A percentile compares a stretch with the other conserved stretches of the same genome.
phyloP scores from a whole-genome alignment of 345 rosid genomes.

The Rhodomyrtus tomentosa region DNA sequence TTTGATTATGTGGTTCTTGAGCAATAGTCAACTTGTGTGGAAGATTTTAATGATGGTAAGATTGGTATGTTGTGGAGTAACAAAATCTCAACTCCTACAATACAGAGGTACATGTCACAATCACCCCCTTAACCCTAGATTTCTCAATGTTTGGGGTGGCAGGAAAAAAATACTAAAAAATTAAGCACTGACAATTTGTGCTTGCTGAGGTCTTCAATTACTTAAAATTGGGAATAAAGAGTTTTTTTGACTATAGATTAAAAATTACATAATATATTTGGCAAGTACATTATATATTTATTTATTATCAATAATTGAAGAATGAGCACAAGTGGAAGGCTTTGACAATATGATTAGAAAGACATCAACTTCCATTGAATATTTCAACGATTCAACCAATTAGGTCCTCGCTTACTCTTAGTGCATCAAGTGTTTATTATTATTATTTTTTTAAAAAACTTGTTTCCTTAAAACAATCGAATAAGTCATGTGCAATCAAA shows the following conservation, averaged over 20 bases:
- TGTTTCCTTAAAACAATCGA: neutral
- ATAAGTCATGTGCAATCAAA: neutral
- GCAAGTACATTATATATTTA: neutral
- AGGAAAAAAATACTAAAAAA: neutral
- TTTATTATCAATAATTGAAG: neutral
- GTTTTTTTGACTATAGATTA: neutral
- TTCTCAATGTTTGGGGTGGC: neutral
- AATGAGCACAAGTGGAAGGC: neutral
- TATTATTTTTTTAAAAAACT: no score
- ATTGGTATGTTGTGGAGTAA: neutral
- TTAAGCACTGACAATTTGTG: neutral
- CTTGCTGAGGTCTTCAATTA: neutral
- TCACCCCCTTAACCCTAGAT: neutral
- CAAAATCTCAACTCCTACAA: neutral
- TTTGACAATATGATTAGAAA: neutral
- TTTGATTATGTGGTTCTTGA: neutral
- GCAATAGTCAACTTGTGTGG: neutral
- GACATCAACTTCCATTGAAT: neutral
- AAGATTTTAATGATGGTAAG: neutral
- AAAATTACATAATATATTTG: neutral
- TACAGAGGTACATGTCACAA: neutral
- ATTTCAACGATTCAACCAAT: neutral
- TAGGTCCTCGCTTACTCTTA: neutral
- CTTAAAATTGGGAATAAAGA: neutral
- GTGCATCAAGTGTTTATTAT: neutral